Conservation (phyloP, 352 stramenopile genomes). For the Thraustochytrium sp. region DNA sequence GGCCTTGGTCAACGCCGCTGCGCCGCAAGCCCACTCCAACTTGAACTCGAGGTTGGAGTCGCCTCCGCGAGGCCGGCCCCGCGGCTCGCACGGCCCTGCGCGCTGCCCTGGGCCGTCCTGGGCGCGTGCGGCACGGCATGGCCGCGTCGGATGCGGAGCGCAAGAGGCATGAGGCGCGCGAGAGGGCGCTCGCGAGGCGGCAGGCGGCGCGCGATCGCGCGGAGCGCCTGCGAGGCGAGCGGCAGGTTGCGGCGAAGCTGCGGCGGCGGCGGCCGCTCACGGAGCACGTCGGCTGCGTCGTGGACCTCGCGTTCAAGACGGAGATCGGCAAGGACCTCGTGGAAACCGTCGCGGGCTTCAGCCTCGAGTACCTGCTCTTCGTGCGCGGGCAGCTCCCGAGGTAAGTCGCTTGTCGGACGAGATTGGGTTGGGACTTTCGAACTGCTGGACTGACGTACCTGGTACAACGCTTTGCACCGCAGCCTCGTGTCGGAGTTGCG, state of each 20-base stretch:
- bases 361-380: slow-evolving; percentile 3
- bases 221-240: neutral
- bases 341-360: neutral
- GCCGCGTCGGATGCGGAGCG: neutral
- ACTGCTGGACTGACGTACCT: no score
- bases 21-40: no score
- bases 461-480: no score
- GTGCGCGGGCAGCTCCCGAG: neutral
- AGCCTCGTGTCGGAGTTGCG: neutral
- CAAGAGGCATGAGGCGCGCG: neutral
- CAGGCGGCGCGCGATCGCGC: neutral
- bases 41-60: no score
- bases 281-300: neutral
- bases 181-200: neutral
- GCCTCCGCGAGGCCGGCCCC: no score
- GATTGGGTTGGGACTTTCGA: no score
- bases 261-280: neutral
- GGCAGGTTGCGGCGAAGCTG: neutral
- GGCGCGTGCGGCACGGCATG: neutral
- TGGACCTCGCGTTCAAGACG: slow-evolving; percentile 5
- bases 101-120: neutral
- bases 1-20: no score
- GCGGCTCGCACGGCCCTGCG: neutral
- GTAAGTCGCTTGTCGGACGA: no score
- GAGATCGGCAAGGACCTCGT: neutral